Evolutionary conservation across 75 land plant genomes (phyloP), one percentile per base, ranked within the genome.

Genomic region (Larix kaempferi): DNA sequence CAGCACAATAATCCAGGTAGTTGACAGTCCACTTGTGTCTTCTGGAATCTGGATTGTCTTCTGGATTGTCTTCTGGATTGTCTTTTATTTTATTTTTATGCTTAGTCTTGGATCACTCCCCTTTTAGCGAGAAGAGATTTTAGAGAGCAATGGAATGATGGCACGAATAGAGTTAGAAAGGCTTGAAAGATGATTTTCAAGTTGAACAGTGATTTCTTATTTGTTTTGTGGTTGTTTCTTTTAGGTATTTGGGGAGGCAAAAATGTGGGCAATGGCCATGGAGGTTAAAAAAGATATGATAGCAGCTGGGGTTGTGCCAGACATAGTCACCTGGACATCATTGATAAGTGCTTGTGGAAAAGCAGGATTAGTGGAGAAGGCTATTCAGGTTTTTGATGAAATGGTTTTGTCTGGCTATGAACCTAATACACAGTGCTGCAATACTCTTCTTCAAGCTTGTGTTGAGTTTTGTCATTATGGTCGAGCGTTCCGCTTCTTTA

Each of bases 191-290:
- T 77, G 78, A 21, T 66, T 17, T 17, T 33, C 37, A 59, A 15
- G 15, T 41, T 76, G 78, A 26, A 35, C 39, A 54, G 23, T 76
- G 77, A 52, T 23, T 35, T 52, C 17, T 76, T 78, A 1, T 77
- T 76, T 55, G 54, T 76, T 19, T 52, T 52, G 55, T 80, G 56
- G 54, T 17, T 35, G 19, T 83, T 69, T 77, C 56, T 57, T 54
- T 57, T 82, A 94, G 98, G 84, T 90, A 16, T 89, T 94, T 80
- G 91, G 96, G 74, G 91, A 89, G 81, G 95, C 98, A 17, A 92
- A 93, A 81, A 79, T 87, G 93, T 89, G 90, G 88, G 86, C 89
- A 81, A 69, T 81, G 84, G 95, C 91, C 33, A 79, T 90, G 59
- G 75, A 77, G 61, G 77, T 94, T 55, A 94, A 89, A 84, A 81